phyloP scores from a whole-genome alignment of 1,139 yeast species.

The Nakaseomyces kungkrabaensis region DNA sequence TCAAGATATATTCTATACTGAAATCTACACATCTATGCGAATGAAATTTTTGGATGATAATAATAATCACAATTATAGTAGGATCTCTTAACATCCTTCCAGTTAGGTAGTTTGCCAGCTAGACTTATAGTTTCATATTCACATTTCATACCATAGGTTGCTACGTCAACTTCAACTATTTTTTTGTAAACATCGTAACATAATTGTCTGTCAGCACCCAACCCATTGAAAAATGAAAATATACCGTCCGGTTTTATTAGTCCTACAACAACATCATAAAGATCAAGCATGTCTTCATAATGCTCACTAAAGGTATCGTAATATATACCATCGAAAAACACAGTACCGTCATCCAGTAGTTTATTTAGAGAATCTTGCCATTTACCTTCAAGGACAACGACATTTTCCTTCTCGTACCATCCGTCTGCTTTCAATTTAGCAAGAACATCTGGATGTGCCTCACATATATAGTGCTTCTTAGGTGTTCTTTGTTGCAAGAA shows the following conservation, averaged over 20 bases:
- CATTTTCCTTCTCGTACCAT: constrained; percentile 71
- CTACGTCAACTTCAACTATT: constrained; percentile 71
- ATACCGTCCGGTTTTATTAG: constrained; percentile 69
- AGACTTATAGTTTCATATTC: constrained; percentile 41
- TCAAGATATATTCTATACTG: too few relatives aligned
- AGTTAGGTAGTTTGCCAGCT: constrained; percentile 28
- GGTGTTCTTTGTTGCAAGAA: constrained; percentile 58
- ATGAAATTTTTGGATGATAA: constrained; percentile 28
- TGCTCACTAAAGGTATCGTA: constrained; percentile 93
- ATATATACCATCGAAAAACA: constrained; percentile 81
- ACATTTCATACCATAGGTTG: constrained; percentile 65
- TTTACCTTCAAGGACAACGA: constrained; percentile 68
- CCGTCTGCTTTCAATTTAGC: constrained; percentile 60
- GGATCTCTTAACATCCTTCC: constrained; percentile 29
- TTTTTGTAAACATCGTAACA: constrained; percentile 82
- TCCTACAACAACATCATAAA: constrained; percentile 76
- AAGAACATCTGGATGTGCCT: constrained; percentile 90
- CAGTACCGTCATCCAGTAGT: constrained; percentile 50
- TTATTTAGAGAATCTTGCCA: constrained; percentile 80
- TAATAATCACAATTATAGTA: constrained; percentile 28
- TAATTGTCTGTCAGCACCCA: constrained; percentile 89
- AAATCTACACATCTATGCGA: constrained; percentile 9
- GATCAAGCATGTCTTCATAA: constrained; percentile 71
- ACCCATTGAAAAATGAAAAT: constrained; percentile 86
- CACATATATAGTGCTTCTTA: constrained; percentile 71